These are phyloP conservation scores for Annona squamosa DNA, from an alignment of 164 flowering plant species.

Conservation along the genomic window DNA sequence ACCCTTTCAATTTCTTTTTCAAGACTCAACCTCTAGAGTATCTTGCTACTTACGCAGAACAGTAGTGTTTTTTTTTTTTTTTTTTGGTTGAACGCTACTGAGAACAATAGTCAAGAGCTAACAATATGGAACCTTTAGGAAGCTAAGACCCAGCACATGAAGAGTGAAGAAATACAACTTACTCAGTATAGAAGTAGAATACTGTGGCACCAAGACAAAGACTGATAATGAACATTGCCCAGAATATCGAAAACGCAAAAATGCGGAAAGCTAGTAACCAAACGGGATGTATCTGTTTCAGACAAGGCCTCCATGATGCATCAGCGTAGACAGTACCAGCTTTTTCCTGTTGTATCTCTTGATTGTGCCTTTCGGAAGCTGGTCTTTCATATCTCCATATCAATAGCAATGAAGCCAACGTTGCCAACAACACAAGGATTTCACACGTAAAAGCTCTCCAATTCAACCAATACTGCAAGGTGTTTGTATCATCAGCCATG, in stretches of 20 bases:
- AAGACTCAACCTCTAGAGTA: too few species aligned
- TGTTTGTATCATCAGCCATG: constrained; percentile 47
- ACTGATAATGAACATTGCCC: constrained; percentile 39
- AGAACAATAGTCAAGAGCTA: too few species aligned
- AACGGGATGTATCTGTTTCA: constrained; percentile 69
- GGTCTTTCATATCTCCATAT: constrained; percentile 56
- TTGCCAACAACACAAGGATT: constrained; percentile 38
- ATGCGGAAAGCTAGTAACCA: constrained; percentile 69
- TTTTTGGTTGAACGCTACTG: too few species aligned
- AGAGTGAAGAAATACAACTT: constrained; percentile 20
- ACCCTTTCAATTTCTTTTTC: too few species aligned
- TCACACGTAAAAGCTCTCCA: constrained; percentile 70
- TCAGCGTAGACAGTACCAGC: constrained; percentile 52
- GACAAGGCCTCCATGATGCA: constrained; percentile 80
- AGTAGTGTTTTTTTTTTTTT: too few species aligned
- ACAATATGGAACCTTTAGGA: background rate
- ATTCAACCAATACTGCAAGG: constrained; percentile 65
- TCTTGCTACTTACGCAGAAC: too few species aligned
- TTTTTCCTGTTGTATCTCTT: constrained; percentile 20
- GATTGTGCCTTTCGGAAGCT: constrained; percentile 8
- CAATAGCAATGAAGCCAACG: constrained; percentile 36
- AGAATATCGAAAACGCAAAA: constrained; percentile 47
- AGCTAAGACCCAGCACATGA: too few species aligned
- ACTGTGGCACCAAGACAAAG: constrained; percentile 37
- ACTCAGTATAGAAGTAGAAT: constrained; percentile 85